Conservation (phyloP, 2,329 filamentous ascomycete genomes). For the Cadophora sp. region DNA sequence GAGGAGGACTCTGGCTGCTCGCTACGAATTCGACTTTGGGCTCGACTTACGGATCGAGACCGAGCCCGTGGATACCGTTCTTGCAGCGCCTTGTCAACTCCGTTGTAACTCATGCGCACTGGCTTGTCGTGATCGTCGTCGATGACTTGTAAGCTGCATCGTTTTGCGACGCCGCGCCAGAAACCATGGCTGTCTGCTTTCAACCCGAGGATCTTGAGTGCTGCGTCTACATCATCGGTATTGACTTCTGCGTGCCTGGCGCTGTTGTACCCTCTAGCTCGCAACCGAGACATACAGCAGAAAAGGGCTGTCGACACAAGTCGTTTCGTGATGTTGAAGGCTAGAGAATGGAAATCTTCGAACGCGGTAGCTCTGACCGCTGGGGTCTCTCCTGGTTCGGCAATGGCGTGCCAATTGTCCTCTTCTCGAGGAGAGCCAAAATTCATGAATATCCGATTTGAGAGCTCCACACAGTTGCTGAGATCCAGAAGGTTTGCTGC, state of each 20-base stretch:
- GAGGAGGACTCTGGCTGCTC: background rate
- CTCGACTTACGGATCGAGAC: conserved; percentile 30
- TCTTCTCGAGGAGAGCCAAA: conserved; percentile 57
- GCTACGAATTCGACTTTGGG: background rate
- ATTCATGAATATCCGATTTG: conserved; percentile 79
- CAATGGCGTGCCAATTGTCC: conserved; percentile 71
- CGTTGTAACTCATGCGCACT: conserved; percentile 8
- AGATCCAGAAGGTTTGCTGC: conserved; percentile 65
- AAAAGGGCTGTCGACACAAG: conserved; percentile 74
- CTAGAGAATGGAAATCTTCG: conserved; percentile 75
- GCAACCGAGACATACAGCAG: conserved; percentile 72
- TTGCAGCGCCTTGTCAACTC: conserved; percentile 14
- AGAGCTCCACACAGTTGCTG: conserved; percentile 67
- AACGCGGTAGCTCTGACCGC: conserved; percentile 77
- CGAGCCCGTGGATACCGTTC: conserved; percentile 22
- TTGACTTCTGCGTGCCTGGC: conserved; percentile 40
- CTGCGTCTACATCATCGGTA: conserved; percentile 54
- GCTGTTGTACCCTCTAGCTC: conserved; percentile 50
- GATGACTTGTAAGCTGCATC: conserved; percentile 59
- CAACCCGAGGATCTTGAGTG: conserved; percentile 61
- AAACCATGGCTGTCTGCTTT: conserved; percentile 53
- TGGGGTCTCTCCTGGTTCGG: conserved; percentile 61
- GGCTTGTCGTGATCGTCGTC: conserved; percentile 40
- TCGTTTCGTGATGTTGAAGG: conserved; percentile 71
- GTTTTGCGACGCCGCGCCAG: conserved; percentile 59